Evolutionary conservation across 805 yeast species (phyloP).

Genomic region (Sugiyamaella qingdaonensis): DNA sequence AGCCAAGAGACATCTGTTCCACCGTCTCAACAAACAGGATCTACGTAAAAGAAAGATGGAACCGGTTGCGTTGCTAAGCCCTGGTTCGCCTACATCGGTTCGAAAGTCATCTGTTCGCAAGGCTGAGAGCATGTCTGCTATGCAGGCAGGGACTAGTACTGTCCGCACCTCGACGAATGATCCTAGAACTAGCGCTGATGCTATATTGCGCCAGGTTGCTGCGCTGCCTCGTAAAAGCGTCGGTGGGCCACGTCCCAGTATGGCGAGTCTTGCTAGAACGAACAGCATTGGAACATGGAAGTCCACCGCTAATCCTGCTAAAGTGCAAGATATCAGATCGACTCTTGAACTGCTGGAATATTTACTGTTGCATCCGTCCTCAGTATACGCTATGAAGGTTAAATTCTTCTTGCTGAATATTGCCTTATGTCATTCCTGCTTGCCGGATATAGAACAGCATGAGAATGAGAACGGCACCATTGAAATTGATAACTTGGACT

Average conservation of each 20-base stretch:
- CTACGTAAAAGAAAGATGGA: not conserved
- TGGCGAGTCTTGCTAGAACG: conserved; percentile 42
- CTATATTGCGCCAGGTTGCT: conserved; percentile 22
- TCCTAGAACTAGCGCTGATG: conserved; percentile 21
- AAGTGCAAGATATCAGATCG: conserved; percentile 42
- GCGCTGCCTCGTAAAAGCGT: conserved; percentile 24
- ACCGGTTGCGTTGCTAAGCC: not conserved
- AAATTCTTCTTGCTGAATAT: conserved; percentile 74
- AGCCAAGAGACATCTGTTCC: not conserved
- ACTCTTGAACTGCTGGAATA: conserved; percentile 65
- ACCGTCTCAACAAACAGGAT: not conserved
- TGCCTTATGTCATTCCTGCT: conserved; percentile 86
- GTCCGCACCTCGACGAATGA: conserved; percentile 3
- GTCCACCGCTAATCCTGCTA: conserved; percentile 46
- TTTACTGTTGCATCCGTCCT: conserved; percentile 66
- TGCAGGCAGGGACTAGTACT: not conserved
- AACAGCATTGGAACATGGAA: conserved; percentile 36
- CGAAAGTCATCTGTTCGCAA: not conserved
- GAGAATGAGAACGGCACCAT: conserved; percentile 27
- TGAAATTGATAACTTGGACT: conserved; percentile 55
- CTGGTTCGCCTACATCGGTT: not conserved
- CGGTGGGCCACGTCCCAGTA: conserved; percentile 40
- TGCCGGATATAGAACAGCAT: conserved; percentile 47
- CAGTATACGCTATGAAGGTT: conserved; percentile 65
- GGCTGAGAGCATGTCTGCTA: conserved; percentile 10